phyloP scores from a whole-genome alignment of 805 yeast genomes.

The Metschnikowia drakensbergensis region DNA sequence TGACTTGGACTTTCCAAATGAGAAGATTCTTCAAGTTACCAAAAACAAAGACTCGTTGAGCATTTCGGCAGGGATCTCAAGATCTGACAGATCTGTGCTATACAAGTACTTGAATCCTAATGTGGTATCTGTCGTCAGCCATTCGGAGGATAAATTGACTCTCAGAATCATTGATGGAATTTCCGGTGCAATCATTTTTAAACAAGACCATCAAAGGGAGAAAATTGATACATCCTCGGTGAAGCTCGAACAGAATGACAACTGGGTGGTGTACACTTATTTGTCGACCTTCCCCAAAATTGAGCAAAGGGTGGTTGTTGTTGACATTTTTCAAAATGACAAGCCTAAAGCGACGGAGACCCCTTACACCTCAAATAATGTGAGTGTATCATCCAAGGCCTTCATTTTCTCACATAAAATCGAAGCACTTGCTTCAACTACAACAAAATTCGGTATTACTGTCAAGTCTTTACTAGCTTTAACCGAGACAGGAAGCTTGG shows the following conservation, averaged over 20 bases:
- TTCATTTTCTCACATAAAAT: conserved; percentile 63
- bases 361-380: conserved; percentile 43
- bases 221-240: conserved; percentile 40
- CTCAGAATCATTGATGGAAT: conserved; percentile 62
- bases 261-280: conserved; percentile 75
- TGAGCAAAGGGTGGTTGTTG: conserved; percentile 55
- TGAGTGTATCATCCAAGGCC: conserved; percentile 46
- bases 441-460: conserved; percentile 64
- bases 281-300: conserved; percentile 48
- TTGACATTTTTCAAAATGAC: conserved; percentile 67
- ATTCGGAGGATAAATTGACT: conserved; percentile 28
- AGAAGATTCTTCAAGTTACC: conserved; percentile 18
- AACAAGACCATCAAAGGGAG: conserved; percentile 35
- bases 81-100: conserved; percentile 67
- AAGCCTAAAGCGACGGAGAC: conserved; percentile 42
- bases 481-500: conserved; percentile 57
- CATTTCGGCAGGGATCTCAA: conserved; percentile 60
- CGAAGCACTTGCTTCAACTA: conserved; percentile 47
- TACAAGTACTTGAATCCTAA: conserved; percentile 84
- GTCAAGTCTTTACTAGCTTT: conserved; percentile 60
- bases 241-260: conserved; percentile 66
- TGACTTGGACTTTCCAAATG: conserved; percentile 23
- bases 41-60: conserved; percentile 24
- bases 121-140: conserved; percentile 47
- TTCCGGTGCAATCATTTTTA: conserved; percentile 59